phyloP scores from a whole-genome alignment of 345 rosid genomes.

The Acer saccharum region DNA sequence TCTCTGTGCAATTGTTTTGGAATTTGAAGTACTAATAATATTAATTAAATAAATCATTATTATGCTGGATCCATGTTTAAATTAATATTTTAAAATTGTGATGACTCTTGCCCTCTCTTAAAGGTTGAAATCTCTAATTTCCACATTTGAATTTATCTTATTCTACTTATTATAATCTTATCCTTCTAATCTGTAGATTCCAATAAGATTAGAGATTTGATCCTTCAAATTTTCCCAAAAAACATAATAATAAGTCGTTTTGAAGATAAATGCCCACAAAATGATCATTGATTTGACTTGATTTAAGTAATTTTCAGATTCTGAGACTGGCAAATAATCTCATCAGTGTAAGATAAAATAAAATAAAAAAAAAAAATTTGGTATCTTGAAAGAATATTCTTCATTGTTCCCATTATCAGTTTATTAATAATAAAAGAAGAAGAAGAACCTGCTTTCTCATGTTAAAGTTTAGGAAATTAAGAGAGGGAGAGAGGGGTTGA shows the following conservation, averaged over 20 bases:
- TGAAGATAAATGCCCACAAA: background rate
- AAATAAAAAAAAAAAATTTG: background rate
- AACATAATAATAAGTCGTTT: background rate
- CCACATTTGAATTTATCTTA: no score
- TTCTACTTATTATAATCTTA: slow-evolving; percentile 2
- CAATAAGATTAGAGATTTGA: slow-evolving; percentile 34
- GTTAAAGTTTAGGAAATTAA: background rate
- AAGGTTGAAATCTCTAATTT: background rate
- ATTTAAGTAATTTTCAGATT: slow-evolving; percentile 15
- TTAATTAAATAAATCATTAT: no score
- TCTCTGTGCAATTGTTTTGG: no score
- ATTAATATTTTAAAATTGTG: background rate
- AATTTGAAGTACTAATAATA: no score
- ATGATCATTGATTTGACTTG: background rate
- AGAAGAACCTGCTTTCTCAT: background rate
- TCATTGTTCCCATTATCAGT: slow-evolving; percentile 21
- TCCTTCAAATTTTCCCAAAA: slow-evolving; percentile 10
- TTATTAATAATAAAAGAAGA: background rate
- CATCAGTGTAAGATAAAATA: background rate
- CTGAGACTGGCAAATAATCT: background rate
- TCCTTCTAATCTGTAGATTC: slow-evolving; percentile 28
- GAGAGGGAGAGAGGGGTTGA: slow-evolving; percentile 11
- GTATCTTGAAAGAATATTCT: slow-evolving; percentile 35
- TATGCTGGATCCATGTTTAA: background rate
- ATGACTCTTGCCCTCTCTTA: slow-evolving; percentile 23